Percentiles rank a stretch among this genome's conserved stretches.
Conservation (phyloP, 768 basidiomycete species). For the Jaapia argillacea region DNA sequence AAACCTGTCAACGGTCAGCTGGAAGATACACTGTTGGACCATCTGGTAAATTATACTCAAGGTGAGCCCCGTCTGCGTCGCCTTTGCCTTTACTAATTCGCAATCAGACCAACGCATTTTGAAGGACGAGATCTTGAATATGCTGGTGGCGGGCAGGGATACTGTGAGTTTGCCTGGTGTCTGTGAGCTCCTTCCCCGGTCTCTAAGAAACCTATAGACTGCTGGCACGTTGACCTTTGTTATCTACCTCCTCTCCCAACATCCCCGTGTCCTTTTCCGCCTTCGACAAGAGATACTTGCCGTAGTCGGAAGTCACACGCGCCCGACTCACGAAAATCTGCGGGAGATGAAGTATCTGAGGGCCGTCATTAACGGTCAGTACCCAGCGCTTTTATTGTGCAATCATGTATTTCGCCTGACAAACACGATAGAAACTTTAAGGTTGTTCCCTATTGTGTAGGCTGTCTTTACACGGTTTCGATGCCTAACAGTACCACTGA, state of each 20-base stretch:
- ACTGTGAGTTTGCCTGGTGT: slow-evolving; percentile 19
- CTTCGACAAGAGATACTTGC: slow-evolving; percentile 33
- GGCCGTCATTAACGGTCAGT: slow-evolving; percentile 36
- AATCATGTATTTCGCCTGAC: not conserved
- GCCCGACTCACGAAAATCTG: slow-evolving; percentile 32
- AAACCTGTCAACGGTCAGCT: slow-evolving; percentile 7
- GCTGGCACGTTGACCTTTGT: slow-evolving; percentile 33
- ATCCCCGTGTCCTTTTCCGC: slow-evolving; percentile 28
- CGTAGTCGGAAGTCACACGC: slow-evolving; percentile 22
- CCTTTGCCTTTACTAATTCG: not conserved
- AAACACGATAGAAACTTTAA: slow-evolving; percentile 11
- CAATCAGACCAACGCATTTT: slow-evolving; percentile 20
- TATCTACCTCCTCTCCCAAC: slow-evolving; percentile 34
- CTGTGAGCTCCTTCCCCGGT: not conserved
- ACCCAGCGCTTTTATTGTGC: too few relatives aligned
- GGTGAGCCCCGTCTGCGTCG: not conserved
- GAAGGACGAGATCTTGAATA: slow-evolving; percentile 31
- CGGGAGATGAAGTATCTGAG: slow-evolving; percentile 32
- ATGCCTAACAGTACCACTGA: slow-evolving; percentile 14
- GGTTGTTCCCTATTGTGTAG: slow-evolving; percentile 10
- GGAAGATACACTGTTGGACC: slow-evolving; percentile 1
- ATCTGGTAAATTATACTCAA: slow-evolving; percentile 1
- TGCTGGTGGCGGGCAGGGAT: slow-evolving; percentile 35
- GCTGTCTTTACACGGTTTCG: not conserved
- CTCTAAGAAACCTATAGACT: too few relatives aligned